Base-by-base conservation (phyloP, 2,329 filamentous ascomycete genomes). In the Aureobasidium sp. region DNA sequence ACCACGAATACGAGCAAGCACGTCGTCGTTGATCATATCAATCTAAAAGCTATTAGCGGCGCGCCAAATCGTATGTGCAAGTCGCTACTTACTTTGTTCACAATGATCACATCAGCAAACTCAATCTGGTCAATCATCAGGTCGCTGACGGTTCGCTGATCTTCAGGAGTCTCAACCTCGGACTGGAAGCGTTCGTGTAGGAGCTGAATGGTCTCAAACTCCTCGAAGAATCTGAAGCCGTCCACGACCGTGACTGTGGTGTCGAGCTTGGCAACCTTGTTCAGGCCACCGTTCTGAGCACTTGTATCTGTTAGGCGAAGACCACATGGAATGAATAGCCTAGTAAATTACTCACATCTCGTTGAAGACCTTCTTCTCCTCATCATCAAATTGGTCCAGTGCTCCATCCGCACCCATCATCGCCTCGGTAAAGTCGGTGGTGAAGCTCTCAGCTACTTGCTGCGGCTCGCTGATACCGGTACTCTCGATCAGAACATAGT, bases 91-190 rank as follows among this genome's bases (percentile, higher is more conserved):
- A 46, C 77, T 72, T 90, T 90, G 74, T 90, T 90, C 23, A 90
- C 74, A 3, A 90, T 79, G 15, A 90, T 80, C 7, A 90, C 86
- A 66, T 90, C 87, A 0, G 87, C 87, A 67, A 91, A 91, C 72
- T 91, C 88, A 63, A 90, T 88, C 68, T 90, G 87, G 67, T 90
- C 87, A 0, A 89, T 86, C 80, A 90, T 88, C 0, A 91, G 78
- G 66, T 90, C 87, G 0, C 87, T 89, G 2, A 91, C 87, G 0
- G 86, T 90, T 0, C 87, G 77, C 66, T 91, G 87, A 64, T 91
- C 88, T 66, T 90, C 87, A 0, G 68, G 83, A 71, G 5, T 82
- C 77, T 87, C 83, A 32, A 87, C 84, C 5, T 86, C 79, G 13
- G 78, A 72, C 1, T 79, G 78, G 61, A 82, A 84, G 1, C 87